Percentiles rank a stretch among this genome's conserved stretches.
Conservation (phyloP, 202 grass and related monocot species). For the Bolboschoenoplectus hybrid region DNA sequence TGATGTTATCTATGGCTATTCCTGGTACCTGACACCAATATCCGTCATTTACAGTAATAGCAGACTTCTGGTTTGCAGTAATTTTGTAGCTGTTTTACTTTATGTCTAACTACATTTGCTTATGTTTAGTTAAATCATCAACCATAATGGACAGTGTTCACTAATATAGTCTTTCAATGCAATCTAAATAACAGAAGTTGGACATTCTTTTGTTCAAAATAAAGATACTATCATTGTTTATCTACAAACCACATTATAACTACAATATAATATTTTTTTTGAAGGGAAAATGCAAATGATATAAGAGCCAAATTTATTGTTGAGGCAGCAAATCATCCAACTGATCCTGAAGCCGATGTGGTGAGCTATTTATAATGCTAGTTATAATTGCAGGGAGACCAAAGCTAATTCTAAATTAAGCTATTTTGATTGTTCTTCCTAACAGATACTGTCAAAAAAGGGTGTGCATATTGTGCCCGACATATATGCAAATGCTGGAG, state of each 20-base stretch:
- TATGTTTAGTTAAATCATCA: not conserved
- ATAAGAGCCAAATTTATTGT: conserved; percentile 90
- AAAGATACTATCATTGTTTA: not conserved
- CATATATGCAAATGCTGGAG: conserved; percentile 79
- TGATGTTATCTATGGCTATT: not conserved
- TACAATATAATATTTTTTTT: conserved; percentile 7
- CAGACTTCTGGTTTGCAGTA: not conserved
- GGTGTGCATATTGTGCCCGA: conserved; percentile 83
- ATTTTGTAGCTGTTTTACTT: not conserved
- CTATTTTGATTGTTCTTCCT: conserved; percentile 4
- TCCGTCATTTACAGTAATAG: not conserved
- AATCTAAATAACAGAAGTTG: not conserved
- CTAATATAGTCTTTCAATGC: not conserved
- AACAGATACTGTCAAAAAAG: conserved; percentile 85
- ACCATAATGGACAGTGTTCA: not conserved
- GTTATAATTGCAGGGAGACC: not conserved
- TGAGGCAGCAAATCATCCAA: conserved; percentile 88
- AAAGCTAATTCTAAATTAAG: not conserved
- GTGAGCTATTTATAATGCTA: conserved; percentile 36
- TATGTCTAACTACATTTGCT: not conserved
- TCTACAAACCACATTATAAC: not conserved
- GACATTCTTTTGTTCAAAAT: not conserved
- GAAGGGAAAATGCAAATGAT: conserved; percentile 77
- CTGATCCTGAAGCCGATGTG: conserved; percentile 84
- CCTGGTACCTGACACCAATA: conserved; percentile 5